These are phyloP conservation scores for Nicotiana tomentosiformis DNA, from an alignment of 257 asterid genomes.

Conservation along the genomic window DNA sequence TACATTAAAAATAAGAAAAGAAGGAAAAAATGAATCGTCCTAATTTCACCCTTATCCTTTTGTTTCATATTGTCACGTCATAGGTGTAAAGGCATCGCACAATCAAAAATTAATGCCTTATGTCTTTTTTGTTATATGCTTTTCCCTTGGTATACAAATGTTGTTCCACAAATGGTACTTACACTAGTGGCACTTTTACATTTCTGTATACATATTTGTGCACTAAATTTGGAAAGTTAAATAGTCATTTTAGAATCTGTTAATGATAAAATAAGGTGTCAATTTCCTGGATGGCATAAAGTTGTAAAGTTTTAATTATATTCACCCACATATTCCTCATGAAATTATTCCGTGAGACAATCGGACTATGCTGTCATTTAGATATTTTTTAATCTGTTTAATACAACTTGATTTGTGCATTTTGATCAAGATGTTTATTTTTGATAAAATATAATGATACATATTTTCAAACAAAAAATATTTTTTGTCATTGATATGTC, in stretches of 20 bases:
- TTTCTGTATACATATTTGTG: conserved; percentile 21
- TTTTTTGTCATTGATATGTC: background rate
- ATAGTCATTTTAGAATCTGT: conserved; percentile 26
- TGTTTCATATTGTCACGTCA: conserved; percentile 28
- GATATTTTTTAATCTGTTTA: background rate
- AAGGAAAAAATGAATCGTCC: background rate
- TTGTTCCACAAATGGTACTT: conserved; percentile 46
- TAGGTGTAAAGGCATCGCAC: conserved; percentile 28
- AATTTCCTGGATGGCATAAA: conserved; percentile 13
- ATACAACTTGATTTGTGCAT: background rate
- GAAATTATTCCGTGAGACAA: background rate
- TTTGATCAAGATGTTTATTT: background rate
- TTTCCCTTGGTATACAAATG: conserved; percentile 36
- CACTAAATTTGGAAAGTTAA: conserved; percentile 31
- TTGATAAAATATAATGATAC: no score
- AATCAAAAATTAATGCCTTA: background rate
- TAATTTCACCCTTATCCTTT: conserved; percentile 23
- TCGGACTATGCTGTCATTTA: background rate
- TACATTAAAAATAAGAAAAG: background rate
- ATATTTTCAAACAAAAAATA: no score
- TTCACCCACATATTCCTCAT: background rate
- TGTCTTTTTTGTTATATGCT: conserved; percentile 32
- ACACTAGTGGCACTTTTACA: conserved; percentile 16
- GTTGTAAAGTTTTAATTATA: background rate
- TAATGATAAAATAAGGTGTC: conserved; percentile 18